Evolutionary conservation across 805 yeast genomes (phyloP), one percentile per base, ranked within the genome.

Genomic region (Spathaspora arborariae): DNA sequence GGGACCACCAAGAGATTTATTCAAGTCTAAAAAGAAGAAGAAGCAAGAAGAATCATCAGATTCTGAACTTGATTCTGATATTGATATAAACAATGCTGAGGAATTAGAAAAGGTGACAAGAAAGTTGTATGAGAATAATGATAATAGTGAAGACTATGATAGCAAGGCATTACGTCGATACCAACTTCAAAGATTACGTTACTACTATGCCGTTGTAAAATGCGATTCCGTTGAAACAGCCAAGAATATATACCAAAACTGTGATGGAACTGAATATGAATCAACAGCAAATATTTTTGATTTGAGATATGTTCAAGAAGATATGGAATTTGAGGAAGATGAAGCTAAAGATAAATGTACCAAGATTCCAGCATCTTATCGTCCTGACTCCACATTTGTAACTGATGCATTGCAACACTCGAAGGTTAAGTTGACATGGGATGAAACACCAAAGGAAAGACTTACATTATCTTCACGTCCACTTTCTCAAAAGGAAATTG

Each of bases 391-490:
- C 2, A 73, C 76, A 8, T 94, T 94, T 64, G 87, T 88, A 24
- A 94, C 99, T 3, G 97, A 88, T 67, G 99, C 99, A 0, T 74
- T 94, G 49, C 97, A 94, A 63, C 96, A 90, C 61, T 91, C 98
- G 13, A 94, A 91, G 59, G 99, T 94, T 42, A 91, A 88, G 64
- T 75, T 94, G 54, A 91, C 98, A 0, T 94, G 99, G 99, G 99
- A 94, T 65, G 98, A 92, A 68, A 95, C 98, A 0, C 98, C 99
- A 5, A 84, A 82, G 48, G 97, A 90, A 58, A 80, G 99, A 59
- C 64, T 81, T 15, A 81, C 85, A 48, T 64, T 91, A 45, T 79
- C 97, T 1, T 77, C 85, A 13, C 83, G 85, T 55, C 88, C 90
- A 5, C 92, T 94, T 63, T 81, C 89, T 42, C 94, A 87, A 62